A percentile compares a stretch with the other conserved stretches of the same genome.
Conservation (phyloP, 257 asterid species). For the Fraxinus americana region DNA sequence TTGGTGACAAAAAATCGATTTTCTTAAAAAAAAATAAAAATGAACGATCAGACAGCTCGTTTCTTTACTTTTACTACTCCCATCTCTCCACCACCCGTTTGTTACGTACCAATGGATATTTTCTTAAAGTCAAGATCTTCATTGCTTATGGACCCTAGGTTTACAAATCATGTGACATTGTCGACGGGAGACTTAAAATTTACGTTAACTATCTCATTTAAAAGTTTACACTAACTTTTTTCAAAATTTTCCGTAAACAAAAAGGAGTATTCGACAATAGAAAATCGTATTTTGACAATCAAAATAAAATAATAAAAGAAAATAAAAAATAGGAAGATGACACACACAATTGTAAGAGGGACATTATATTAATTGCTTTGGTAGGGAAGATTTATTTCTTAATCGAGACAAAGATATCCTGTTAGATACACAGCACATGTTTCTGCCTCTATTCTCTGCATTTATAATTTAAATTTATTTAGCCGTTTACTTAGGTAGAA, state of each 20-base stretch:
- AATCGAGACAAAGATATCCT: not conserved
- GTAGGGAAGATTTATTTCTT: not conserved
- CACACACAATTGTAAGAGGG: not conserved
- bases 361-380: not conserved
- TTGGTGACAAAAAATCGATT: no score
- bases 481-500: not conserved
- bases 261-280: not conserved
- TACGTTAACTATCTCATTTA: no score
- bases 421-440: not conserved
- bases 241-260: not conserved
- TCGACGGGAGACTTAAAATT: no score
- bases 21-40: no score
- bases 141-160: not conserved
- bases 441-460: not conserved
- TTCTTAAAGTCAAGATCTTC: not conserved
- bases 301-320: no score
- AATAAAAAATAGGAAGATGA: not conserved
- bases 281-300: no score
- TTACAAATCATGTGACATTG: not conserved
- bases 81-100: not conserved
- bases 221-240: not conserved
- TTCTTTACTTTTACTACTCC: not conserved
- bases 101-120: not conserved
- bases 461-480: not conserved
- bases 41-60: no score